Conservation (phyloP, 495 filamentous ascomycete species). For the Acidiella bohemica region DNA sequence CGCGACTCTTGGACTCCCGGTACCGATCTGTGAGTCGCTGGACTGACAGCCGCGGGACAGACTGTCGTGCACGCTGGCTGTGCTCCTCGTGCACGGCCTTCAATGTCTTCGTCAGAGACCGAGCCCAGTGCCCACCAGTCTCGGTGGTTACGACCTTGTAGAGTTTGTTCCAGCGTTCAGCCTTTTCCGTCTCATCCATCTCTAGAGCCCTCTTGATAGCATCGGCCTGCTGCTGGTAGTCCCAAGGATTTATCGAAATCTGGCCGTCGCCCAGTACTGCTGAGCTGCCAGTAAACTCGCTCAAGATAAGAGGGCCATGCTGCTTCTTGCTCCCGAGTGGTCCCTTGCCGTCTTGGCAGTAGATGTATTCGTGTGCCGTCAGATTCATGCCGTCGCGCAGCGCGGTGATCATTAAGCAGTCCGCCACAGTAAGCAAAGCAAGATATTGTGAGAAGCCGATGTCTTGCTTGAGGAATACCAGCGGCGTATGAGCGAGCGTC, state of each 20-base stretch:
- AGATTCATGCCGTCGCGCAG: constrained; percentile 93
- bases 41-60: constrained; percentile 68
- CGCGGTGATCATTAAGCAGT: constrained; percentile 83
- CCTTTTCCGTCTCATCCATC: constrained; percentile 58
- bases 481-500: constrained; percentile 73
- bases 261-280: constrained; percentile 65
- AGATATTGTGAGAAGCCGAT: constrained; percentile 82
- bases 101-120: constrained; percentile 52
- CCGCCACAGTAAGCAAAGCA: constrained; percentile 72
- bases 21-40: constrained; percentile 50
- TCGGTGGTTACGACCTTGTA: constrained; percentile 61
- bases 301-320: constrained; percentile 76
- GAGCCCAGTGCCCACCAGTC: constrained; percentile 73
- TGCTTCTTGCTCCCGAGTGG: constrained; percentile 42
- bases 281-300: constrained; percentile 85
- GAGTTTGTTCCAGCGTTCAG: constrained; percentile 59
- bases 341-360: constrained; percentile 76
- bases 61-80: constrained; percentile 63
- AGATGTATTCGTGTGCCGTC: constrained; percentile 82
- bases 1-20: constrained; percentile 44
- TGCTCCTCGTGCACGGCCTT: constrained; percentile 67
- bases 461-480: constrained; percentile 92
- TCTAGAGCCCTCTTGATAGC: constrained; percentile 71
- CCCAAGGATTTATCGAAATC: constrained; percentile 85
- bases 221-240: constrained; percentile 69